A percentile compares a stretch with the other conserved stretches of the same genome.
These are phyloP conservation scores for Scutellaria baicalensis DNA, from an alignment of 257 asterid genomes.

Conservation along the genomic window DNA sequence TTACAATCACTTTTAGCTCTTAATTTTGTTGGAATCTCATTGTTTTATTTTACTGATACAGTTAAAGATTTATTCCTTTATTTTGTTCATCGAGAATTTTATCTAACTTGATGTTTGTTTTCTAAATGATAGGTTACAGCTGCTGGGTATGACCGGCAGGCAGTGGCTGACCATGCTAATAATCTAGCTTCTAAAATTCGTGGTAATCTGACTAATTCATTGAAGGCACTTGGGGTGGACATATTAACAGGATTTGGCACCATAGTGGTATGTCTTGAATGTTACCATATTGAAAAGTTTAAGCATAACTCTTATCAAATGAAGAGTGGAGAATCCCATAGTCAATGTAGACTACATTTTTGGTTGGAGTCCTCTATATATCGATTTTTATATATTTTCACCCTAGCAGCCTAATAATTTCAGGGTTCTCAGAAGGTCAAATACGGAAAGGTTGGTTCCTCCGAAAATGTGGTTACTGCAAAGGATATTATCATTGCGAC, in stretches of 20 bases:
- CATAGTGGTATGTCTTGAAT: slow-evolving; percentile 20
- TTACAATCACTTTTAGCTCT: neutral
- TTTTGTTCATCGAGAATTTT: neutral
- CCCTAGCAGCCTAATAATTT: neutral
- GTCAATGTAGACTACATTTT: neutral
- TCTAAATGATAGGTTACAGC: slow-evolving; percentile 31
- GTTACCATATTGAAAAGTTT: neutral
- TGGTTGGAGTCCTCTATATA: neutral
- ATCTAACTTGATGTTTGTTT: neutral
- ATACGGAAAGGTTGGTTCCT: slow-evolving; percentile 29
- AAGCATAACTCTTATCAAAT: neutral
- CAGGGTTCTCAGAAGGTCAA: slow-evolving; percentile 43
- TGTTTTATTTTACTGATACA: neutral
- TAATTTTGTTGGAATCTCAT: neutral
- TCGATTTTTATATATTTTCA: neutral
- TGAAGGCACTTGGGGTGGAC: slow-evolving; percentile 40
- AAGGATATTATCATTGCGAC: slow-evolving; percentile 43
- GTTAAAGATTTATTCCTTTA: neutral
- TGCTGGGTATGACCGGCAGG: slow-evolving; percentile 42
- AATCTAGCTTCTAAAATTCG: slow-evolving; percentile 39
- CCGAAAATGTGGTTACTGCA: slow-evolving; percentile 32
- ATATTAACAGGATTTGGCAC: slow-evolving; percentile 34
- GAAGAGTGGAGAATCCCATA: neutral
- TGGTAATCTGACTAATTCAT: slow-evolving; percentile 31
- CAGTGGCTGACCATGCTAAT: slow-evolving; percentile 42